Conservation (phyloP, 2,329 filamentous ascomycete genomes). For the Cryphonectria carpinicola region DNA sequence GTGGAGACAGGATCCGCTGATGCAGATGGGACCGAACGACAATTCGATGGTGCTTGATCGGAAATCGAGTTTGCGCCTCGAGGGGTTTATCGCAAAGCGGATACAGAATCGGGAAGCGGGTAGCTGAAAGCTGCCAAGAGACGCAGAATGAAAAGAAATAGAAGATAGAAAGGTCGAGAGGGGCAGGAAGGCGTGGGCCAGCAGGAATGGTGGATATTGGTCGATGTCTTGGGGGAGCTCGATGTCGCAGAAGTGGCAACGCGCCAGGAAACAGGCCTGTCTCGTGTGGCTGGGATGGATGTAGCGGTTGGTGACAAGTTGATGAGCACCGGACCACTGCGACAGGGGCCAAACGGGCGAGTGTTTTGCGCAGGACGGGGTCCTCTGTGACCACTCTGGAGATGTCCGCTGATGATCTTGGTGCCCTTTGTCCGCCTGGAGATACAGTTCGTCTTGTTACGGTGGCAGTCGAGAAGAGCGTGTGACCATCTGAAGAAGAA, state of each 20-base stretch:
- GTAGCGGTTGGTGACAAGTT: conserved; percentile 18
- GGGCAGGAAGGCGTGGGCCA: not conserved
- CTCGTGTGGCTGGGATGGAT: conserved; percentile 34
- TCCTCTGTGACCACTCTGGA: not conserved
- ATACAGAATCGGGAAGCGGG: not conserved
- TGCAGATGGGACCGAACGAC: conserved; percentile 10
- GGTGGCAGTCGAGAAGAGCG: not conserved
- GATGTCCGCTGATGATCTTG: not conserved
- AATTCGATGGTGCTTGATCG: conserved; percentile 26
- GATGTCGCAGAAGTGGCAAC: conserved; percentile 30
- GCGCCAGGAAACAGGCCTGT: conserved; percentile 36
- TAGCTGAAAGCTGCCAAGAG: conserved; percentile 1
- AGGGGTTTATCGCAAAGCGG: conserved; percentile 7
- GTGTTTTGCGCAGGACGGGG: not conserved
- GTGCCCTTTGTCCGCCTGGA: not conserved
- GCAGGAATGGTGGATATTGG: conserved; percentile 2
- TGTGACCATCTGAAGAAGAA: not conserved
- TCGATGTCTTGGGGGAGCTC: conserved; percentile 4
- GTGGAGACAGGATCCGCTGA: conserved; percentile 25
- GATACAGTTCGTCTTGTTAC: not conserved
- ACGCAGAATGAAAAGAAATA: not conserved
- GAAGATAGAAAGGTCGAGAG: not conserved
- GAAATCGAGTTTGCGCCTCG: conserved; percentile 17
- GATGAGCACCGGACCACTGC: conserved; percentile 8
- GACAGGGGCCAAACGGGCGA: not conserved